Evolutionary conservation across 2,329 filamentous ascomycete genomes (phyloP), one percentile per base, ranked within the genome.

Genomic region (Didymella segeticola): DNA sequence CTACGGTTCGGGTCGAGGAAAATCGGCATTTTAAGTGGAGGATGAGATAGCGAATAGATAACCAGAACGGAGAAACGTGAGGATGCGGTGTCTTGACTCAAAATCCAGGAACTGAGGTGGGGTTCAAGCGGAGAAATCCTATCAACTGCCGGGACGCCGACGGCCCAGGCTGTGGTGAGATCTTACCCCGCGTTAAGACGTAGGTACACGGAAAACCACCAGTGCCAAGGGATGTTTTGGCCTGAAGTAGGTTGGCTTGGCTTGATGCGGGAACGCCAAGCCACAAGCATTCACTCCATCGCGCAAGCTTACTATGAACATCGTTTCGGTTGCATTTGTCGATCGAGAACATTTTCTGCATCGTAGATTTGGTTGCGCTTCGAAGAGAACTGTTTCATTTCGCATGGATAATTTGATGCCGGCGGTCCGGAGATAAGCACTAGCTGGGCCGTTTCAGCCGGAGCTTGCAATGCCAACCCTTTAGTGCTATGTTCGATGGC

Each of bases 401-500:
- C 23, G 15, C 20, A 42, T 27, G 14, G 29, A 27, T 17, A 47
- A 19, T 20, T 41, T 5, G 31, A 34, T 15, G 10, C 34, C 17
- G 22, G 43, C 38, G 39, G 11, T 19, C 42, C 58, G 57, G 57
- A 38, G 22, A 54, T 54, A 64, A 60, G 57, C 31, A 31, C 31
- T 37, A 50, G 43, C 47, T 47, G 51, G 41, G 54, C 58, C 55
- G 62, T 62, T 66, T 57, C 66, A 62, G 50, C 58, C 58, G 57
- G 61, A 61, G 61, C 61, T 69, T 65, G 62, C 60, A 59, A 60
- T 70, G 65, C 70, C 70, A 73, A 73, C 58, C 66, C 69, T 69
- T 68, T 73, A 73, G 70, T 68, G 70, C 69, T 50, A 61, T 54
- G 36, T 68, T 70, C 64, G 34, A 73, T 56, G 53, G 47, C 45